phyloP scores from a whole-genome alignment of 768 basidiomycete genomes.

The Panus rudis region DNA sequence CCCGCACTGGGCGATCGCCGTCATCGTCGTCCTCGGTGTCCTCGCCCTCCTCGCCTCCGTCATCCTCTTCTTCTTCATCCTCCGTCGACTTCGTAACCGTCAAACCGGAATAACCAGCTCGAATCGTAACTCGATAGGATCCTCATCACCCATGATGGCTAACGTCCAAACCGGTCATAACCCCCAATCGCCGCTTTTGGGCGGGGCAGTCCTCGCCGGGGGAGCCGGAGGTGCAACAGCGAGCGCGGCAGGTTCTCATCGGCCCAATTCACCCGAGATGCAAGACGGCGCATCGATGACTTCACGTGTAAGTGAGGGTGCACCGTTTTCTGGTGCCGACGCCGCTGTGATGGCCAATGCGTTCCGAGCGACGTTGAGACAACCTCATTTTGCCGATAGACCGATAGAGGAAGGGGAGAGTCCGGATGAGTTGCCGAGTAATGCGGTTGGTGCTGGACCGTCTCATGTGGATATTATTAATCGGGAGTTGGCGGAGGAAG shows the following conservation, averaged over 20 bases:
- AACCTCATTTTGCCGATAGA: conserved; percentile 75
- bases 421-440: conserved; percentile 34
- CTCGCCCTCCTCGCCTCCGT: conserved; percentile 69
- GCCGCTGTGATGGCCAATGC: conserved; percentile 93
- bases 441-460: conserved; percentile 23
- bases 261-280: conserved; percentile 29
- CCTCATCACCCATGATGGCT: conserved; percentile 78
- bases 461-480: conserved; percentile 43
- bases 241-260: conserved; percentile 25
- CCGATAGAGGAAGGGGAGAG: conserved; percentile 67
- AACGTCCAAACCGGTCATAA: conserved; percentile 37
- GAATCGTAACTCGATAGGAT: conserved; percentile 71
- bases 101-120: conserved; percentile 38
- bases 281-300: conserved; percentile 69
- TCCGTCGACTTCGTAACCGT: conserved; percentile 60
- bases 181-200: conserved; percentile 44
- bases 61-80: conserved; percentile 63
- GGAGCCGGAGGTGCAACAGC: conserved; percentile 20
- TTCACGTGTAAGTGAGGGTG: conserved; percentile 56
- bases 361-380: conserved; percentile 80
- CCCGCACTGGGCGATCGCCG: conserved; percentile 88
- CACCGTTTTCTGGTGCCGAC: conserved; percentile 75
- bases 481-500: conserved; percentile 81
- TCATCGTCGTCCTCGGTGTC: conserved; percentile 81
- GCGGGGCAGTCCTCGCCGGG: conserved; percentile 24